Conservation (phyloP, 768 basidiomycete genomes). For the Boletus rex-veris region DNA sequence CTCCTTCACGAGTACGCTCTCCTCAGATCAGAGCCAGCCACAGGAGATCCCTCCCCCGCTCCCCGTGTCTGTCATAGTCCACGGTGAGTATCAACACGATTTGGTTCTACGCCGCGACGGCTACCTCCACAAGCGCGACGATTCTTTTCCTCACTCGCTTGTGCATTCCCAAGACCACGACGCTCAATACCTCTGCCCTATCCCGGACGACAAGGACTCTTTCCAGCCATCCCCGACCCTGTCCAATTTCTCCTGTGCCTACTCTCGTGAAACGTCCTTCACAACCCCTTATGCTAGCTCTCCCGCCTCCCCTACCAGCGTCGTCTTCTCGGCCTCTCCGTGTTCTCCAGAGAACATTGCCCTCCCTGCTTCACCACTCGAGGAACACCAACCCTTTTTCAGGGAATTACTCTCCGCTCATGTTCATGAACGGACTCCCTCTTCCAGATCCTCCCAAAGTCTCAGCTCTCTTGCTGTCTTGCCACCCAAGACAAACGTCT, state of each 20-base stretch:
- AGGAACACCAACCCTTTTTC: conserved; percentile 9
- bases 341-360: conserved; percentile 26
- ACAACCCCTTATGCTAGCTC: conserved; percentile 25
- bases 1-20: conserved; percentile 33
- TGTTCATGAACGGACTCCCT: conserved; percentile 2
- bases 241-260: conserved; percentile 25
- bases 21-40: conserved; percentile 31
- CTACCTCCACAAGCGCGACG: conserved; percentile 14
- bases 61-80: conserved; percentile 31
- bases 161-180: conserved; percentile 14
- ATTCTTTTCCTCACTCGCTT: conserved; percentile 8
- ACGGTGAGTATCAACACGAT: conserved; percentile 28
- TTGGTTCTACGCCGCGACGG: conserved; percentile 15
- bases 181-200: conserved; percentile 8
- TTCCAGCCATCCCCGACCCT: conserved; percentile 26
- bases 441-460: conserved; percentile 6
- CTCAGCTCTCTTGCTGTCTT: background rate
- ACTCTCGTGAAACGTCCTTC: conserved; percentile 25
- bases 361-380: conserved; percentile 24
- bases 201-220: conserved; percentile 27
- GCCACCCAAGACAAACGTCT: conserved; percentile 3
- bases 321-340: conserved; percentile 9
- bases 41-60: conserved; percentile 24
- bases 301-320: conserved; percentile 20
- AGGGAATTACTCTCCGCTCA: background rate